These are phyloP conservation scores for Sphagnum fallax DNA, from an alignment of 228 moss, liverwort and hornwort genomes.

Conservation along the genomic window DNA sequence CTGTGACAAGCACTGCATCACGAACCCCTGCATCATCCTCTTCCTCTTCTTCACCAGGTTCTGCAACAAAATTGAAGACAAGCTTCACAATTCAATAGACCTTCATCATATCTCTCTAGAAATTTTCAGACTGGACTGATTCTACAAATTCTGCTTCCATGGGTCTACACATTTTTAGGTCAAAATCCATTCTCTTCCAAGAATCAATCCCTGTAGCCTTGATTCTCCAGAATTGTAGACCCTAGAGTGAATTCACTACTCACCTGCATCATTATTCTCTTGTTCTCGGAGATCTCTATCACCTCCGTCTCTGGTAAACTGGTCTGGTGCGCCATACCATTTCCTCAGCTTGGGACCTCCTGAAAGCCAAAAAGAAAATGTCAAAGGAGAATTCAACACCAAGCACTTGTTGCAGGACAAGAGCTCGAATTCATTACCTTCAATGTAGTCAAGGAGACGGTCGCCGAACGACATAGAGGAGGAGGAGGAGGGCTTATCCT, in stretches of 20 bases:
- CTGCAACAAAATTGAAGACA: slow-evolving; percentile 31
- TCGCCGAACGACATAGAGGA: slow-evolving; percentile 63
- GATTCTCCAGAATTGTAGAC: no score
- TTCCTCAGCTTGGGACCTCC: slow-evolving; percentile 96
- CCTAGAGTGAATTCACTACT: no score
- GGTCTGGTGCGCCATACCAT: slow-evolving; percentile 97
- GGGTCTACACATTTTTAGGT: no score
- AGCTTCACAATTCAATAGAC: slow-evolving; percentile 10
- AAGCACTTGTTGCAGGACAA: neutral
- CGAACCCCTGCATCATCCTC: slow-evolving; percentile 38
- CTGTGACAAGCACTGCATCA: slow-evolving; percentile 80
- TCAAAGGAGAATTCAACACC: neutral
- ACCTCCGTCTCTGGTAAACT: slow-evolving; percentile 53
- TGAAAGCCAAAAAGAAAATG: slow-evolving; percentile 12
- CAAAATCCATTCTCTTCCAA: no score
- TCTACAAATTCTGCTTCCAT: no score
- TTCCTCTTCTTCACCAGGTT: slow-evolving; percentile 19
- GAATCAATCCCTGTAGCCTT: no score
- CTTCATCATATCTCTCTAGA: no score
- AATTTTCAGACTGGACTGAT: no score
- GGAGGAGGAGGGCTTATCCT: neutral
- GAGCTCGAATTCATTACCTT: slow-evolving; percentile 31
- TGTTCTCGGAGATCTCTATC: slow-evolving; percentile 6
- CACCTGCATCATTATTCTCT: no score
- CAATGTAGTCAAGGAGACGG: slow-evolving; percentile 90